Conservation (phyloP, 164 flowering plant species). For the Berberis thunbergii region DNA sequence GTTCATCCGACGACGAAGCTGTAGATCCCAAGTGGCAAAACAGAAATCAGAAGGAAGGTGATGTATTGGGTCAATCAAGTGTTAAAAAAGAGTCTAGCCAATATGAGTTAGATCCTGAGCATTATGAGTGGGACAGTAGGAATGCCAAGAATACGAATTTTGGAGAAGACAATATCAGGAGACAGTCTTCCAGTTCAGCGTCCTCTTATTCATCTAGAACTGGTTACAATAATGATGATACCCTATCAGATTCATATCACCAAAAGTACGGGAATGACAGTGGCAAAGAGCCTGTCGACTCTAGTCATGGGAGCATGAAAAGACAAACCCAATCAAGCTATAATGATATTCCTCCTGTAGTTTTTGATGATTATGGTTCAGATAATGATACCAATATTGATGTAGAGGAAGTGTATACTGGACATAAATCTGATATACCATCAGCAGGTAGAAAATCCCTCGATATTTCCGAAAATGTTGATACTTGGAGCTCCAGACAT, state of each 20-base stretch:
- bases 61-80: conserved; percentile 10
- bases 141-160: conserved; percentile 16
- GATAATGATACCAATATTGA: conserved; percentile 34
- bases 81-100: conserved; percentile 20
- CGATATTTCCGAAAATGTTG: conserved; percentile 13
- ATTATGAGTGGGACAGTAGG: conserved; percentile 5
- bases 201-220: conserved; percentile 27
- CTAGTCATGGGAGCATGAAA: conserved; percentile 7
- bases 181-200: conserved; percentile 17
- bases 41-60: conserved; percentile 7
- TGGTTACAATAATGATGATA: conserved; percentile 12
- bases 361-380: conserved; percentile 59
- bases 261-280: conserved; percentile 10
- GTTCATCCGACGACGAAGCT: conserved; percentile 19
- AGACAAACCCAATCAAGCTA: conserved; percentile 11
- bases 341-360: conserved; percentile 19
- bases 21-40: conserved; percentile 6
- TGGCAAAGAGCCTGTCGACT: too few relatives aligned
- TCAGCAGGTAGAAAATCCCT: conserved; percentile 23
- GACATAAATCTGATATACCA: conserved; percentile 15
- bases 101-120: conserved; percentile 14
- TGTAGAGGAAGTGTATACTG: conserved; percentile 14
- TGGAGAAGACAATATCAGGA: conserved; percentile 18
- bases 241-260: conserved; percentile 4
- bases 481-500: conserved; percentile 16